Base-by-base conservation (phyloP, 2,329 filamentous ascomycete species). In the Ceratocystis papillata region DNA sequence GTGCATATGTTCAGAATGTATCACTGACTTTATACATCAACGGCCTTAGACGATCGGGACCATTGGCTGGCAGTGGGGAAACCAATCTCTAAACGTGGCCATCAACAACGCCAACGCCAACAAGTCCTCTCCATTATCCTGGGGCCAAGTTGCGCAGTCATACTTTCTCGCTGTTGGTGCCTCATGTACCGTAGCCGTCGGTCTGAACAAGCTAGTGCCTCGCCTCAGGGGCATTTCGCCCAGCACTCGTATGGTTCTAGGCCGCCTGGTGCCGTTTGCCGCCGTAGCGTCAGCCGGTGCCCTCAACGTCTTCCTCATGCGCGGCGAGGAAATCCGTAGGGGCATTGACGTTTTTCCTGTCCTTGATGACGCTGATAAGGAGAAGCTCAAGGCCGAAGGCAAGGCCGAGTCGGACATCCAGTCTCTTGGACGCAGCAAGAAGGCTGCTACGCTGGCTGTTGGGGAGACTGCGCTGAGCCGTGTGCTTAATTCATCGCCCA, bases 91-190 rank as follows among this genome's bases (percentile, higher is more conserved):
- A 72, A 99, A 99, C 75, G 94, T 99, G 33, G 93, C 90, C 70
- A 93, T 99, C 81, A 99, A 99, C 82, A 91, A 86, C 75, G 89
- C 93, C 73, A 99, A 99, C 76, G 90, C 93, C 69, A 99, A 99
- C 83, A 99, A 99, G 77, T 96, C 91, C 48, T 92, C 90, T 2
- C 90, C 93, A 0, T 83, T 97, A 69, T 88, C 89, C 22, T 87
- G 85, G 67, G 83, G 84, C 25, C 89, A 90, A 70, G 86, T 99
- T 69, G 83, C 87, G 69, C 87, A 96, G 76, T 96, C 91, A 63
- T 99, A 97, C 80, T 83, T 88, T 74, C 82, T 96, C 68, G 94
- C 94, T 65, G 94, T 99, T 22, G 87, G 89, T 66, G 93, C 94
- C 41, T 96, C 90, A 15, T 99, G 94, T 78, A 89, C 88, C 69